Conservation (phyloP, 331 rosid genomes). For the Cydonia oblonga region DNA sequence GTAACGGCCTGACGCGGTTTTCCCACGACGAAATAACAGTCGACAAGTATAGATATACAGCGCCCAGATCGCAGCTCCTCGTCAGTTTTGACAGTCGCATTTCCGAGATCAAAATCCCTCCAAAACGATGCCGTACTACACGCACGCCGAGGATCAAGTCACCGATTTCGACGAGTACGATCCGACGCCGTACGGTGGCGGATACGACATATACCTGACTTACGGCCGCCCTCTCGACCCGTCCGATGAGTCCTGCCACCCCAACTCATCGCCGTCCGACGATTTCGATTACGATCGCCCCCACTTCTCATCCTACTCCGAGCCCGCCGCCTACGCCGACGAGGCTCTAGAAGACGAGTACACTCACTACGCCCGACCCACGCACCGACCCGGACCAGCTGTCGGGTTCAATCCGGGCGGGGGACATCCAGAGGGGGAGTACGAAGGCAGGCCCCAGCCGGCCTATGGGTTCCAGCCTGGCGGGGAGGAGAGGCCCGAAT, state of each 20-base stretch:
- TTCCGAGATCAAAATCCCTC: not conserved
- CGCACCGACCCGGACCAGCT: slow-evolving; percentile 45
- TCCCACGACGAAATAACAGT: too few species aligned
- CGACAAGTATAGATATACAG: not conserved
- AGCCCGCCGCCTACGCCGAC: slow-evolving; percentile 68
- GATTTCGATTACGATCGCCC: slow-evolving; percentile 81
- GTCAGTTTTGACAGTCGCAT: not conserved
- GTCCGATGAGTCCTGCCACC: slow-evolving; percentile 59
- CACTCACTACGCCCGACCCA: slow-evolving; percentile 58
- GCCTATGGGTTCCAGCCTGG: slow-evolving; percentile 16
- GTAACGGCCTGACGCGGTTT: too few species aligned
- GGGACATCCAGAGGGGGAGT: not conserved
- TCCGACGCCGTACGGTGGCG: slow-evolving; percentile 85
- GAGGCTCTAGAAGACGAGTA: slow-evolving; percentile 66
- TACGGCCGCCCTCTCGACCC: slow-evolving; percentile 75
- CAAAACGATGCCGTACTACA: slow-evolving; percentile 48
- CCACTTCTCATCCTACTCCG: slow-evolving; percentile 31
- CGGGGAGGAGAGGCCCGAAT: slow-evolving; percentile 5
- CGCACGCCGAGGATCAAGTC: slow-evolving; percentile 30
- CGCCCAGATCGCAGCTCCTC: not conserved
- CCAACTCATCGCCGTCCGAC: slow-evolving; percentile 19
- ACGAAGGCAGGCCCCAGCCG: slow-evolving; percentile 3
- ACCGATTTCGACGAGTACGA: slow-evolving; percentile 77
- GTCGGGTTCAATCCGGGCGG: slow-evolving; percentile 11
- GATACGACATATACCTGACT: slow-evolving; percentile 51